Evolutionary conservation across 2,329 filamentous ascomycete species (phyloP).

Genomic region (Aspergillus aculeatinus): DNA sequence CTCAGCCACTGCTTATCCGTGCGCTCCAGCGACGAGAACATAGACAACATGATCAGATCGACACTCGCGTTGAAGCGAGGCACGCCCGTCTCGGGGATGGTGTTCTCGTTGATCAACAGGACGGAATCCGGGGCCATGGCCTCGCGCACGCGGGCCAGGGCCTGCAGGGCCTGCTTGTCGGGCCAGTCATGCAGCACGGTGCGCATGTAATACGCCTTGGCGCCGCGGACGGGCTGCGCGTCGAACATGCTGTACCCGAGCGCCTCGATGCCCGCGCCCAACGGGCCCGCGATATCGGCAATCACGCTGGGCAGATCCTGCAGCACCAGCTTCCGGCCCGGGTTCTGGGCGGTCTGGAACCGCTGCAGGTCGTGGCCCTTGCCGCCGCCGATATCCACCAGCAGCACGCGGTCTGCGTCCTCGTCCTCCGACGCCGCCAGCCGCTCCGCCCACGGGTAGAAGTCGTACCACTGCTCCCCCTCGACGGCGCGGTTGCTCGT

Average conservation of each 20-base stretch:
- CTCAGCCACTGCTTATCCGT: constrained; percentile 23
- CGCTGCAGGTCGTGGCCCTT: constrained; percentile 33
- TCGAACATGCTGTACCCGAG: constrained; percentile 20
- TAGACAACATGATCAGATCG: constrained; percentile 24
- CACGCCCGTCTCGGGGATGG: constrained; percentile 20
- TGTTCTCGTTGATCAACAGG: constrained; percentile 30
- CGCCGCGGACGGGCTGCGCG: constrained; percentile 21
- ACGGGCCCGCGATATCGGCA: constrained; percentile 15
- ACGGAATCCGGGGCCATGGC: constrained; percentile 27
- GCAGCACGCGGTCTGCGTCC: constrained; percentile 5
- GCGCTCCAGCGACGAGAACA: constrained; percentile 21
- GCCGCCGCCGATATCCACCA: constrained; percentile 43
- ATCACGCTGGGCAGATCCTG: constrained; percentile 40
- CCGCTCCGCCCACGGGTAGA: constrained; percentile 18
- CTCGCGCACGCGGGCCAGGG: constrained; percentile 16
- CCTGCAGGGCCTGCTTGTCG: constrained; percentile 21
- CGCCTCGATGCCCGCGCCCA: constrained; percentile 15
- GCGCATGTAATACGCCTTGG: constrained; percentile 28
- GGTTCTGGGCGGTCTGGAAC: constrained; percentile 21
- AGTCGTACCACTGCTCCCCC: constrained; percentile 17
- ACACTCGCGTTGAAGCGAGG: constrained; percentile 6
- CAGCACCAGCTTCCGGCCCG: constrained; percentile 31
- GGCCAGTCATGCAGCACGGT: constrained; percentile 31
- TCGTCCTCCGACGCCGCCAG: background rate
- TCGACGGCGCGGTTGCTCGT: background rate